Percentiles rank a stretch among this genome's conserved stretches.
These are phyloP conservation scores for Lagerstroemia speciosa DNA, from an alignment of 345 rosid genomes.

Conservation along the genomic window DNA sequence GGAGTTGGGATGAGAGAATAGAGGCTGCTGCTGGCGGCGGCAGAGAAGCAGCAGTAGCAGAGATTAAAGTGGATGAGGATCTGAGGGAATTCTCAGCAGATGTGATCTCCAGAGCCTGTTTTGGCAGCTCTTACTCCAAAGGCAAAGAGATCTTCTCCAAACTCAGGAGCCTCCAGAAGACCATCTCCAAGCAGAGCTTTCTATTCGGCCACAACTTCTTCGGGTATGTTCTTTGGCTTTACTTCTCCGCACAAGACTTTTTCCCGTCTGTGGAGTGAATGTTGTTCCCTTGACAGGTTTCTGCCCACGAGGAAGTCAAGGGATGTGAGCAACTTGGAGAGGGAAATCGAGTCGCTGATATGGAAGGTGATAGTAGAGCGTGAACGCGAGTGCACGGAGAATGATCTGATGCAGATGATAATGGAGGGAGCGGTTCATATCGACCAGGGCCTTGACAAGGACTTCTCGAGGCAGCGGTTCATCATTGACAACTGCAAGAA, in stretches of 20 bases:
- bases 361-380: conserved; percentile 66
- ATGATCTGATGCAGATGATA: conserved; percentile 62
- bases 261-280: too few species aligned
- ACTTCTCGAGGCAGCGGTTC: conserved; percentile 40
- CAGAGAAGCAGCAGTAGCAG: conserved; percentile 9
- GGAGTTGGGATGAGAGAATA: conserved; percentile 40
- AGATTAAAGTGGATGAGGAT: conserved; percentile 39
- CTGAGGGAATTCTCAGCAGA: conserved; percentile 46
- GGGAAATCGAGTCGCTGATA: conserved; percentile 48
- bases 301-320: conserved; percentile 28
- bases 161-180: conserved; percentile 46
- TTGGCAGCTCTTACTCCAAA: conserved; percentile 43
- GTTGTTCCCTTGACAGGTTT: conserved; percentile 20
- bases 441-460: conserved; percentile 19
- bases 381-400: conserved; percentile 29
- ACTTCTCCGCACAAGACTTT: too few species aligned
- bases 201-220: conserved; percentile 23
- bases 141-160: conserved; percentile 52
- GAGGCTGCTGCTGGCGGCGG: conserved; percentile 18
- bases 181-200: conserved; percentile 29
- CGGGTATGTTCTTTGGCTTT: conserved; percentile 16
- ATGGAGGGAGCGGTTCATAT: conserved; percentile 49
- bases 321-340: conserved; percentile 40
- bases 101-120: conserved; percentile 55
- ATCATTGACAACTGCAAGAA: conserved; percentile 81